These are phyloP conservation scores for Sphaerosporella brunnea DNA, from an alignment of 495 filamentous ascomycete species.

Conservation along the genomic window DNA sequence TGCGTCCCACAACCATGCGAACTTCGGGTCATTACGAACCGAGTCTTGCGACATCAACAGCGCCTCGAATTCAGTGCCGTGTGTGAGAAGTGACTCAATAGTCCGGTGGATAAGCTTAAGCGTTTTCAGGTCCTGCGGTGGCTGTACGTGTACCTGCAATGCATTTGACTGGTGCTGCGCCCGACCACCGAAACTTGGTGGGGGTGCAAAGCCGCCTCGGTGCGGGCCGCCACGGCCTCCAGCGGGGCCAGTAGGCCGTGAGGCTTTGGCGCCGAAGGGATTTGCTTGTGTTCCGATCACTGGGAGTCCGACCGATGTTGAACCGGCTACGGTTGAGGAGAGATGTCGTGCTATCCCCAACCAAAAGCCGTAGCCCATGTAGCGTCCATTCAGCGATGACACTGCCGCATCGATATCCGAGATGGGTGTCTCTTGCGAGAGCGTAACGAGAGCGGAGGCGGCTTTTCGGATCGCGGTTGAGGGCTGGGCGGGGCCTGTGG, in stretches of 20 bases:
- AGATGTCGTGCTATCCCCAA: constrained; percentile 64
- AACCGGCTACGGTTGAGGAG: constrained; percentile 57
- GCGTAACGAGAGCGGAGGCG: constrained; percentile 62
- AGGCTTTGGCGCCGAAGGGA: constrained; percentile 70
- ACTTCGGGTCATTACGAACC: constrained; percentile 69
- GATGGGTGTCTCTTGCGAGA: constrained; percentile 67
- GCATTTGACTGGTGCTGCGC: constrained; percentile 32
- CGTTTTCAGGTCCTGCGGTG: constrained; percentile 61
- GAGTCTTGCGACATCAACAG: constrained; percentile 69
- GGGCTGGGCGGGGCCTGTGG: constrained; percentile 23
- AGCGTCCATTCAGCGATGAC: constrained; percentile 61
- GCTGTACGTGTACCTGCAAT: constrained; percentile 54
- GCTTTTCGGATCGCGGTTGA: constrained; percentile 52
- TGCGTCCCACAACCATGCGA: constrained; percentile 88
- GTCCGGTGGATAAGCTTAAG: constrained; percentile 77
- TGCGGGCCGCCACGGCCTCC: constrained; percentile 38
- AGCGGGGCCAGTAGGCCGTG: constrained; percentile 33
- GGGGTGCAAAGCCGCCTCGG: constrained; percentile 64
- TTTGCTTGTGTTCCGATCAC: constrained; percentile 33
- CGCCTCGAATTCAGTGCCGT: constrained; percentile 82
- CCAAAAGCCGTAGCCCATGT: constrained; percentile 76
- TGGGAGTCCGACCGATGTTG: constrained; percentile 34
- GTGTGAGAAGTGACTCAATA: constrained; percentile 54
- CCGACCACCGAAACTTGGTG: constrained; percentile 35
- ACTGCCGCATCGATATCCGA: constrained; percentile 72